phyloP scores from a whole-genome alignment of 805 yeast species.

The Hanseniaspora taiwanica region DNA sequence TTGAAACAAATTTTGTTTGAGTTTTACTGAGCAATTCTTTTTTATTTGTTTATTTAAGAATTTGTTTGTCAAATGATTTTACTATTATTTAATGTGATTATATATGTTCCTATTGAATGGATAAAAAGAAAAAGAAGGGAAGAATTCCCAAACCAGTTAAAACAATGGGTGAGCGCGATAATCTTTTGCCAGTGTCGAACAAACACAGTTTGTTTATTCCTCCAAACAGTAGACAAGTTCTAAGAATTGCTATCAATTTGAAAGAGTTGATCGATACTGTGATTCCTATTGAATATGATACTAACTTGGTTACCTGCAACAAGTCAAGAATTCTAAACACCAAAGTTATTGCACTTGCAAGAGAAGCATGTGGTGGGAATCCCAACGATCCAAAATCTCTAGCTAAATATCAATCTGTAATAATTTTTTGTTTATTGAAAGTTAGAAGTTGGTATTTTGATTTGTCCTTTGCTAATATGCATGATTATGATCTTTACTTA shows the following conservation, averaged over 20 bases:
- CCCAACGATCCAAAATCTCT: constrained; percentile 42
- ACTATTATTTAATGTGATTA: too few species aligned
- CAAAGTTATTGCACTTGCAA: constrained; percentile 44
- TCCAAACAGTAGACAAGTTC: constrained; percentile 55
- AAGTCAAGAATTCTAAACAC: constrained; percentile 48
- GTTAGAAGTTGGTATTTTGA: constrained; percentile 71
- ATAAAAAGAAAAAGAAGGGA: background rate
- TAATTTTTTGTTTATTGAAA: constrained; percentile 58
- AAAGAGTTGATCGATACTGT: constrained; percentile 60
- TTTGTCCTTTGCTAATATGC: constrained; percentile 44
- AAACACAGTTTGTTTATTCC: constrained; percentile 5
- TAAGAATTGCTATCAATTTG: constrained; percentile 59
- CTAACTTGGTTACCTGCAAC: constrained; percentile 35
- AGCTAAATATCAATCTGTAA: constrained; percentile 49
- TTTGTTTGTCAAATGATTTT: too few species aligned
- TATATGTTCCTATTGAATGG: too few species aligned
- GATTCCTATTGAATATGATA: constrained; percentile 52
- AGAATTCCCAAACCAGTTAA: background rate
- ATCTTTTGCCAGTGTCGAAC: background rate
- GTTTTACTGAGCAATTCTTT: too few species aligned
- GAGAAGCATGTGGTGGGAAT: constrained; percentile 70
- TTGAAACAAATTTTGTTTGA: too few species aligned
- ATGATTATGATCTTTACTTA: constrained; percentile 50
- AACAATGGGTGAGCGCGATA: background rate
- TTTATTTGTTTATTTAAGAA: too few species aligned